Evolutionary conservation across 148 eudicot genomes (phyloP), one percentile per base, ranked within the genome.

Genomic region (Polygonum maritimum): DNA sequence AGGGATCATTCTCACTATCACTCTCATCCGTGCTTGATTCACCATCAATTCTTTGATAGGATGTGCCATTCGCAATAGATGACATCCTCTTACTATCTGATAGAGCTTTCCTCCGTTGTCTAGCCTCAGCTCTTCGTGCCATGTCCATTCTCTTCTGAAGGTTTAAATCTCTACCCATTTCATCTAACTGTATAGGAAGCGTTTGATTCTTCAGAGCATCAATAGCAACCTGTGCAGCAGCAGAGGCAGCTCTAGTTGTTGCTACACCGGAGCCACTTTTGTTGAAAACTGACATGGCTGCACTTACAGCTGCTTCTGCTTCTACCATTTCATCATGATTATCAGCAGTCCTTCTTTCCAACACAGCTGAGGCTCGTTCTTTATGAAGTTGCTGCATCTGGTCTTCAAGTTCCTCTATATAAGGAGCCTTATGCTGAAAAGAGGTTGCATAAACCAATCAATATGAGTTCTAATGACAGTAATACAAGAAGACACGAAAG

Each of bases 11-110:
- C 79, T 91, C 99, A 78, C 84, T 81, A 67, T 92, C 99, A 73
- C 99, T 95, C 76, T 92, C 99, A 81, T 95, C 99, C n/a, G 99
- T 95, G 86, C 97, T 95, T 62, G 96, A 89, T 83, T 95, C 99
- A 76, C 99, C 99, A 81, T 95, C 97, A 77, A 92, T 86, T 78
- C 69, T 83, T 78, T 84, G 87, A 79, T 82, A 71, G 48, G 90
- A 79, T 76, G 69, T 75, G 74, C 79, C 89, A 69, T 33, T 82
- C 57, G 79, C 89, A 81, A 81, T 82, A 76, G 85, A 83, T 31
- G 83, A 44, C 73, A 85, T 79, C 81, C 94, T 89, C 79, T 88
- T 89, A 49, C 81, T 78, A 80, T 90, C 97, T 33, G 89, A 80
- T 73, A 83, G 89, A 38, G 83, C 84, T 77, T 85, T 90, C 85